Base-by-base conservation (phyloP, 495 filamentous ascomycete genomes). In the Neurospora africana region DNA sequence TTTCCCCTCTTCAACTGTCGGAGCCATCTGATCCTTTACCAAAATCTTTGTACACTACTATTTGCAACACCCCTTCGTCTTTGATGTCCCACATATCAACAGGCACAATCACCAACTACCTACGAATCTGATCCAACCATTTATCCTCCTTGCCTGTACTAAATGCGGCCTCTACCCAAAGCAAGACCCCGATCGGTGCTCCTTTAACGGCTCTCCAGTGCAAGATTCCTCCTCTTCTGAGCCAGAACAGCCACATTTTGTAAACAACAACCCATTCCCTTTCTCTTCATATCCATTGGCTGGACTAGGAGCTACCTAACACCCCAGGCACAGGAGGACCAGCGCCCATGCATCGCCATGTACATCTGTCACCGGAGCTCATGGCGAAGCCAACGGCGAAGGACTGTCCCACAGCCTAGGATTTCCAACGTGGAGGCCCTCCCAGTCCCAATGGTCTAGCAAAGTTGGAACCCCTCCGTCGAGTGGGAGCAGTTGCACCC, bases 381-480 rank as follows among this genome's bases (percentile, higher is more conserved):
- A 65, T 33, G 27, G 53, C 27, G 53, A 65, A 35, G 53, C 53
- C 27, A 33, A 65, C 23, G 40, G 69, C 36, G 21, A 36, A 21
- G 58, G 44, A 9, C 44, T 67, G 8, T 33, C 69, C 77, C 77
- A 80, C 10, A 73, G 69, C 35, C 68, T 70, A 17, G 78, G 77
- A 17, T 74, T 40, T n/a, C 74, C 77, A 23, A 79, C 71, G n/a
- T 72, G 70, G 3, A 79, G 76, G 1, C 23, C 41, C 38, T 75
- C 69, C 74, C 77, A 80, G 11, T 76, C 76, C 78, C 78, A 80
- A 43, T 75, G 75, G 17, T 74, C 67, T 21, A 80, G 71, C 8
- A 78, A 68, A 2, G 68, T 47, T 19, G 77, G 77, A 39, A 72
- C 58, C 10, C 41, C 41, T 30, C 61, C 65, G 37, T 75, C 73